A percentile compares a stretch with the other conserved stretches of the same genome.
Conservation (phyloP, 225 moss, liverwort and hornwort species). For the Pseudisothecium myosuroides region DNA sequence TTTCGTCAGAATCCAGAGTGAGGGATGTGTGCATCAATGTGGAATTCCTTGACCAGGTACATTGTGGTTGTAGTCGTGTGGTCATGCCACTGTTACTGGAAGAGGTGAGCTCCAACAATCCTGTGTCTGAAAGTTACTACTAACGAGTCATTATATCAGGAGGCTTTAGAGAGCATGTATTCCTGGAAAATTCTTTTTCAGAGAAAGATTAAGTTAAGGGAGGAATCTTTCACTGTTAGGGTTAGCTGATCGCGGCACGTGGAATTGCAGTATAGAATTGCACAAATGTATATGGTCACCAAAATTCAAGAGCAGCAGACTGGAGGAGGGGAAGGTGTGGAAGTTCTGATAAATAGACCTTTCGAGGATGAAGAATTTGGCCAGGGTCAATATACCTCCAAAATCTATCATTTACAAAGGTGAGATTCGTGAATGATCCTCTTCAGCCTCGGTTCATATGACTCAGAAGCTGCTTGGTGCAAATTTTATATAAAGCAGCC, state of each 20-base stretch:
- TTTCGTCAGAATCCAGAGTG: neutral
- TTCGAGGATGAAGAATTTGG: conserved; percentile 80
- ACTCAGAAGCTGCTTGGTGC: neutral
- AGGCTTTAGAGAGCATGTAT: neutral
- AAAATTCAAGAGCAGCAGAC: conserved; percentile 92
- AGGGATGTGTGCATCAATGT: neutral
- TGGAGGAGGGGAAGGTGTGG: conserved; percentile 73
- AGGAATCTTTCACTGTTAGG: neutral
- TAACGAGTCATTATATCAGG: neutral
- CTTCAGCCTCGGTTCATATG: neutral
- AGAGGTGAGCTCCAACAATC: conserved; percentile 40
- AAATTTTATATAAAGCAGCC: neutral
- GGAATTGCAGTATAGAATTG: conserved; percentile 76
- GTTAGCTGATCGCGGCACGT: neutral
- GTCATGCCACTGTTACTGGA: conserved; percentile 82
- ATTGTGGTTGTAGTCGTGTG: conserved; percentile 50
- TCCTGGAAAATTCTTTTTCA: neutral
- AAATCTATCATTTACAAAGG: conserved; percentile 93
- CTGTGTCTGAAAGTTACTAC: neutral
- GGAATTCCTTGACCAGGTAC: conserved; percentile 20
- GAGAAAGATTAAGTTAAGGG: neutral
- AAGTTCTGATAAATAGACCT: conserved; percentile 73
- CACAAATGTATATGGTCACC: conserved; percentile 95
- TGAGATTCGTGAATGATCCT: neutral
- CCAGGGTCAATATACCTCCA: conserved; percentile 86